A percentile compares a stretch with the other conserved stretches of the same genome.
Conservation (phyloP, 2,329 filamentous ascomycete genomes). For the Samsoniella hepiali region DNA sequence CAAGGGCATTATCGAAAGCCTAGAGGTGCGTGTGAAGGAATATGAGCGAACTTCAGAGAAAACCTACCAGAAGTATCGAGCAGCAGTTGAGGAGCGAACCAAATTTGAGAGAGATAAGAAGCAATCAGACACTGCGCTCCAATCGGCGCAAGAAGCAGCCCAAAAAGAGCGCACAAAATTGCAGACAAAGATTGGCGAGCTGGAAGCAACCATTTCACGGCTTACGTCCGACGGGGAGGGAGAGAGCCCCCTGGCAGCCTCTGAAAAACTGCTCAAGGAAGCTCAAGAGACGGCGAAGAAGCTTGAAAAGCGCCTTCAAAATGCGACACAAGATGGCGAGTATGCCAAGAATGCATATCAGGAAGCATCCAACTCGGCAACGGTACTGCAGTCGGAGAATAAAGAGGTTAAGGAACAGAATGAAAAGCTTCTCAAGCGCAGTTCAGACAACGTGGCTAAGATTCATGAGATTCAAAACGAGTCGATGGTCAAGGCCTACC, state of each 20-base stretch:
- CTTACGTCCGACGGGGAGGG: conserved; percentile 27
- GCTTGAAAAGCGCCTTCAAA: conserved; percentile 40
- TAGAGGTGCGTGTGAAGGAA: conserved; percentile 46
- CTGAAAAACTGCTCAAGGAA: conserved; percentile 36
- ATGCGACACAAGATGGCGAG: conserved; percentile 48
- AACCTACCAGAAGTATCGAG: conserved; percentile 47
- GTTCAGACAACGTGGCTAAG: conserved; percentile 43
- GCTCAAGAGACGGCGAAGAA: conserved; percentile 36
- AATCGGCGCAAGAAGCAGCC: conserved; percentile 27
- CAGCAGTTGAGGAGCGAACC: conserved; percentile 50
- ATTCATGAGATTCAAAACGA: conserved; percentile 47
- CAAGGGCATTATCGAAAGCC: conserved; percentile 39
- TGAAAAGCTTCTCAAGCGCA: conserved; percentile 39
- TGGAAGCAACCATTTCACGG: conserved; percentile 34
- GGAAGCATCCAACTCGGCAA: conserved; percentile 48
- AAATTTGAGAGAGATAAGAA: conserved; percentile 45
- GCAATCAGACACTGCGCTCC: conserved; percentile 34
- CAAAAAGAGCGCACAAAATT: conserved; percentile 37
- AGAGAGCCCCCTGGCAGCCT: conserved; percentile 27
- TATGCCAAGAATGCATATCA: conserved; percentile 60
- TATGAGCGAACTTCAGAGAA: conserved; percentile 42
- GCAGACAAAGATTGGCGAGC: conserved; percentile 34
- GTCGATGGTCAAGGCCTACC: conserved; percentile 33
- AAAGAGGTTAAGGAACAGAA: conserved; percentile 41
- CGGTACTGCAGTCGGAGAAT: conserved; percentile 45